phyloP scores from a whole-genome alignment of 2,329 filamentous ascomycete genomes.

The Trichoderma hamatum region DNA sequence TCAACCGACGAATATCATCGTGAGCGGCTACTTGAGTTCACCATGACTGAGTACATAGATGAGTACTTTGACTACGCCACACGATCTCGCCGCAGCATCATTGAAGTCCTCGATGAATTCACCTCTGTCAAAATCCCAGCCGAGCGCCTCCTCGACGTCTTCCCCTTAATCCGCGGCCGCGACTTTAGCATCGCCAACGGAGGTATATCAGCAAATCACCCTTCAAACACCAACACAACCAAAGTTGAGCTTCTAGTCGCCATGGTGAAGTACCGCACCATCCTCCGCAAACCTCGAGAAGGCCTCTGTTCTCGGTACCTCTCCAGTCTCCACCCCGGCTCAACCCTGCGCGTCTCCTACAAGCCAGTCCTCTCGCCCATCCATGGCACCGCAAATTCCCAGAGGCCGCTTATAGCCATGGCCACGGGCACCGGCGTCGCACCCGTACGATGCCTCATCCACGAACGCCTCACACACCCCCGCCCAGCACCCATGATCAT shows the following conservation, averaged over 20 bases:
- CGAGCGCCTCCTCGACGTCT: slow-evolving; percentile 68
- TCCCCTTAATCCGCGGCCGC: slow-evolving; percentile 82
- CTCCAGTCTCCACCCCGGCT: slow-evolving; percentile 61
- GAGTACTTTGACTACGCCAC: slow-evolving; percentile 97
- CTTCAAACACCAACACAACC: slow-evolving; percentile 39
- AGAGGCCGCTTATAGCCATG: slow-evolving; percentile 70
- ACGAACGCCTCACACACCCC: slow-evolving; percentile 60
- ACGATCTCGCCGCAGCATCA: slow-evolving; percentile 82
- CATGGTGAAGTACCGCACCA: slow-evolving; percentile 87
- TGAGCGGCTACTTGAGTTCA: slow-evolving; percentile 82
- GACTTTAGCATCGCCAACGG: slow-evolving; percentile 92
- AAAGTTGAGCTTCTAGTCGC: slow-evolving; percentile 76
- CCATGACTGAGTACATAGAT: slow-evolving; percentile 76
- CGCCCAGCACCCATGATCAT: slow-evolving; percentile 55
- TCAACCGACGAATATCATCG: slow-evolving; percentile 72
- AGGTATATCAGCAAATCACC: slow-evolving; percentile 47
- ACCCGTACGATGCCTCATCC: slow-evolving; percentile 79
- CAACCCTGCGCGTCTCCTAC: slow-evolving; percentile 63
- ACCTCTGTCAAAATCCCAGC: slow-evolving; percentile 80
- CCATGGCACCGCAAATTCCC: slow-evolving; percentile 42
- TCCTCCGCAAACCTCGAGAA: slow-evolving; percentile 79
- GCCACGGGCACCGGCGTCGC: slow-evolving; percentile 87
- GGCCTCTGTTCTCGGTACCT: slow-evolving; percentile 92
- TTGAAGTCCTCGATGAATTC: slow-evolving; percentile 93
- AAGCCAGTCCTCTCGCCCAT: slow-evolving; percentile 51